A percentile compares a stretch with the other conserved stretches of the same genome.
Evolutionary conservation across 169 alveolate genomes (phyloP).

Genomic region (Cystoisospora suis): DNA sequence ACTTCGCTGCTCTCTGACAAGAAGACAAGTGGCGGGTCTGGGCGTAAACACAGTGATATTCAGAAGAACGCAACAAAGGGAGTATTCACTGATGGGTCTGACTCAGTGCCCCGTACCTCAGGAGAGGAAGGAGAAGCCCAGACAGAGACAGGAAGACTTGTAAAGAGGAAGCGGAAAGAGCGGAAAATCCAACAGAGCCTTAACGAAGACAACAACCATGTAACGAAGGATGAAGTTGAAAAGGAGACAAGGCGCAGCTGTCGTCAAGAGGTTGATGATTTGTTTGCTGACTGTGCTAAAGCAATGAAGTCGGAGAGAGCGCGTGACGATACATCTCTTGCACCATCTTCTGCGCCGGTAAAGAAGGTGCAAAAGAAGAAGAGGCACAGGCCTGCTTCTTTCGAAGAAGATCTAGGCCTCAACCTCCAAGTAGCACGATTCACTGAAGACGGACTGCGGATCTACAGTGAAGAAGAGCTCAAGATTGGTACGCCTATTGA

Average conservation of each 20-base stretch:
- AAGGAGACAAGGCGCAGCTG: background rate
- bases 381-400: background rate
- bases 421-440: background rate
- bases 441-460: conserved; percentile 35
- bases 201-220: background rate
- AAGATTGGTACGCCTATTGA: conserved; percentile 13
- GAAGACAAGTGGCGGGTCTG: too few species aligned
- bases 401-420: conserved; percentile 31
- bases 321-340: too few species aligned
- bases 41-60: too few species aligned
- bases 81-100: too few species aligned
- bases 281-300: too few species aligned
- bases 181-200: background rate
- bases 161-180: background rate
- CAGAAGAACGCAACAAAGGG: too few species aligned
- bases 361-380: background rate
- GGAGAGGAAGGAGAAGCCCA: background rate
- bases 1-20: too few species aligned
- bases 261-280: conserved; percentile 5
- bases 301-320: too few species aligned
- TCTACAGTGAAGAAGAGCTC: conserved; percentile 29
- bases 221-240: background rate
- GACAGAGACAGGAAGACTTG: background rate
- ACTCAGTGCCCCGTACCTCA: too few species aligned
- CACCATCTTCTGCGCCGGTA: too few species aligned